Conservation (phyloP, 345 rosid genomes). For the Heritiera fomes region DNA sequence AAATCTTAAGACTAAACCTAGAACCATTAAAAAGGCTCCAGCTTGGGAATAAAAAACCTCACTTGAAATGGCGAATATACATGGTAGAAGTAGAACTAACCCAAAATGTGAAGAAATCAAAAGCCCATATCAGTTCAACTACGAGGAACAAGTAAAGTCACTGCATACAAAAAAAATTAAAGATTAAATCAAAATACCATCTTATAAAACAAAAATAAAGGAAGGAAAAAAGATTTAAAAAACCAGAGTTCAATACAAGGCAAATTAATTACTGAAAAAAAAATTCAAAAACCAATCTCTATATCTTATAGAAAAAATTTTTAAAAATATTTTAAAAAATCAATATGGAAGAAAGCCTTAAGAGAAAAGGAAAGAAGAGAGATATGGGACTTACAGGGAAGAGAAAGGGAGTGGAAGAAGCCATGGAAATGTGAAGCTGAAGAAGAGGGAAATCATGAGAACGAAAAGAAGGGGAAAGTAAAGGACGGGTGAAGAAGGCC, state of each 20-base stretch:
- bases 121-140: too few relatives aligned
- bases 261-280: constrained; percentile 9
- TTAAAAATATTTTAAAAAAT: background rate
- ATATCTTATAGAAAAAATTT: background rate
- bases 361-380: constrained; percentile 18
- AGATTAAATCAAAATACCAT: background rate
- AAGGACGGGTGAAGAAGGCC: background rate
- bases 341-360: background rate
- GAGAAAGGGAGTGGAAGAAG: constrained; percentile 29
- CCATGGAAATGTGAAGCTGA: constrained; percentile 33
- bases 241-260: constrained; percentile 5
- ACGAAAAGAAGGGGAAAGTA: background rate
- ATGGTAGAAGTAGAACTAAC: constrained; percentile 13
- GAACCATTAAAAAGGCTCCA: constrained; percentile 7
- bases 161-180: too few relatives aligned
- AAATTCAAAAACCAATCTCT: constrained; percentile 4
- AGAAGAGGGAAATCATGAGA: background rate
- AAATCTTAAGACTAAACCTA: background rate
- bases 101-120: constrained; percentile 20
- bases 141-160: too few relatives aligned
- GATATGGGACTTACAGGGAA: constrained; percentile 48
- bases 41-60: background rate
- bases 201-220: background rate
- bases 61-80: background rate
- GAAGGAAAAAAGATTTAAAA: background rate